Base-by-base conservation (phyloP, 176 grass and related monocot genomes). In the Cocos nucifera region DNA sequence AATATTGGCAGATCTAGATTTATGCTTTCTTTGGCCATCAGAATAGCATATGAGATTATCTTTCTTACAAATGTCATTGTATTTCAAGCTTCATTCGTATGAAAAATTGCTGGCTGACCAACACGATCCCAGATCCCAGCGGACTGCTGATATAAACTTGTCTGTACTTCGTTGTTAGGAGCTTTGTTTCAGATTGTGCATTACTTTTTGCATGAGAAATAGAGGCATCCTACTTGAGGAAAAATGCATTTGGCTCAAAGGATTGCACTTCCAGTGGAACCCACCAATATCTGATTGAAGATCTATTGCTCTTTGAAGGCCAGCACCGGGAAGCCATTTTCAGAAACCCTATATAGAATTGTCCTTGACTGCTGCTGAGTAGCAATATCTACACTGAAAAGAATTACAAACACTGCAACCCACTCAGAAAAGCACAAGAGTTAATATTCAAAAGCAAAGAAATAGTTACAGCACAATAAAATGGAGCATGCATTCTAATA, bases 91-190 rank as follows among this genome's bases (percentile, higher is more conserved):
- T 56, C 64, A 56, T 82, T 66, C 26, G 75, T 62, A 10, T 76
- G 6, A 49, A 80, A 65, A 64, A 69, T 64, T 76, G 80, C 69
- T 59, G 75, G 53, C 0, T 83, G 77, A 15, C 62, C 75, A 66
- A 97, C 74, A 82, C 82, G 78, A 72, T 84, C 83, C 87, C 86
- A 91, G 35, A 91, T 58, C 49, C 78, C 78, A 19, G 69, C 15
- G 63, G 23, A 91, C 69, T 59, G 69, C 79, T 19, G 75, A 77
- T 51, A 77, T 64, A 55, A 90, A 82, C 69, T 75, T 79, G 17
- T 83, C 70, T 58, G 81, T 88, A 50, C 77, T 49, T 49, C 64
- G 61, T 58, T 85, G 22, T 62, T 67, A 26, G 51, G 60, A 63
- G 21, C 49, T 67, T 58, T 83, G 59, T 85, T 61, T 80, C 59